Percentiles rank a stretch among this genome's conserved stretches.
phyloP scores from a whole-genome alignment of 352 stramenopile genomes.

The Pythium graminicola region DNA sequence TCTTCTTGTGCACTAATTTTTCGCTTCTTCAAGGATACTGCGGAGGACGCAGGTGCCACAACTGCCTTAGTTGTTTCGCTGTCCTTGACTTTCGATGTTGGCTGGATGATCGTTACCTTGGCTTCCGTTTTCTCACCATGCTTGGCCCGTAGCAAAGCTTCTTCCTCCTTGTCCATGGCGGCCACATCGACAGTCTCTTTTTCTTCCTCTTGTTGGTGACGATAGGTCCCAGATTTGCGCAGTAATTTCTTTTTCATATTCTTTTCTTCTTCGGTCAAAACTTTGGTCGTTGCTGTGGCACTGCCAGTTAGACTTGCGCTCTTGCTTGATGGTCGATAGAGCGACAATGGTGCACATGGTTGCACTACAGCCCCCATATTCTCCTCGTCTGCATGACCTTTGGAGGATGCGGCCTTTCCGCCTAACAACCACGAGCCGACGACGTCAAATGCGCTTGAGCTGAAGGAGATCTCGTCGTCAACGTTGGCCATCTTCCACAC shows the following conservation, averaged over 20 bases:
- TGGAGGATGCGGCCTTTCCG: conserved; percentile 14
- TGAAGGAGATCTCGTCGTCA: conserved; percentile 54
- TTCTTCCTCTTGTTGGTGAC: conserved; percentile 25
- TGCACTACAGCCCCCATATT: neutral
- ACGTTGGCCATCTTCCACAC: conserved; percentile 11
- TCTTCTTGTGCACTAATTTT: conserved; percentile 64
- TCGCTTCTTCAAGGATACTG: conserved; percentile 37
- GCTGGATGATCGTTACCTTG: neutral
- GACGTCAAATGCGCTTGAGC: conserved; percentile 44
- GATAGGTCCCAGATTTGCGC: conserved; percentile 42
- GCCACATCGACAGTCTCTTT: conserved; percentile 25
- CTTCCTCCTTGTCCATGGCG: conserved; percentile 50
- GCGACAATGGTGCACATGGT: conserved; percentile 28
- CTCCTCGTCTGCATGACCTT: conserved; percentile 11
- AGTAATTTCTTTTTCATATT: conserved; percentile 71
- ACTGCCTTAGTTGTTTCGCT: neutral
- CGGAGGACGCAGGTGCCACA: neutral
- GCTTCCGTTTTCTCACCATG: neutral
- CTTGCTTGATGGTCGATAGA: conserved; percentile 45
- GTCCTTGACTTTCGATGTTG: neutral
- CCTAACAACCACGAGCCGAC: conserved; percentile 59
- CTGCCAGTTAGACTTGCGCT: conserved; percentile 20
- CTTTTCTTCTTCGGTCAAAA: conserved; percentile 52
- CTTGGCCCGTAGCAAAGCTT: conserved; percentile 47
- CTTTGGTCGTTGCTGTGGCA: conserved; percentile 23